Percentiles rank a stretch among this genome's conserved stretches.
Conservation (phyloP, 495 filamentous ascomycete species). For the Opeltia flavorubescens region DNA sequence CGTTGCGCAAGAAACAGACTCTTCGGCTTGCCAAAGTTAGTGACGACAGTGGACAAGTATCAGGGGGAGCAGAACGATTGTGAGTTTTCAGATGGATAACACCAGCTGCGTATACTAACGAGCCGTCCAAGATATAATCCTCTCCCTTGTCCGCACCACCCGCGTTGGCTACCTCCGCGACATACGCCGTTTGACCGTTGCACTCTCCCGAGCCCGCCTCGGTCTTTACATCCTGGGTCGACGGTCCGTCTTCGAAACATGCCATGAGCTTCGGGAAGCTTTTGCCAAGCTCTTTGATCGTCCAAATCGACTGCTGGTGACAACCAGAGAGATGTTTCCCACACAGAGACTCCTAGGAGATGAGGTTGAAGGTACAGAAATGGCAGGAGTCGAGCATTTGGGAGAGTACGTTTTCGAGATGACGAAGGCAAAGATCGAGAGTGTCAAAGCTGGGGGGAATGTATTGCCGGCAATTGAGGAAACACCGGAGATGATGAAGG, state of each 20-base stretch:
- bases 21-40: slow-evolving; percentile 81
- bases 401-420: slow-evolving; percentile 97
- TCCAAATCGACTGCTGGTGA: slow-evolving; percentile 64
- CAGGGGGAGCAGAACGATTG: slow-evolving; percentile 99
- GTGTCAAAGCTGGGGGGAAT: slow-evolving; percentile 34
- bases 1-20: slow-evolving; percentile 69
- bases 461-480: slow-evolving; percentile 27
- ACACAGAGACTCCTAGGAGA: slow-evolving; percentile 43
- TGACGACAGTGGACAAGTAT: slow-evolving; percentile 95
- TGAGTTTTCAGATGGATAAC: too few species aligned
- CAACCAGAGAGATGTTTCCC: slow-evolving; percentile 77
- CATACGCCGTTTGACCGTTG: slow-evolving; percentile 85
- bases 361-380: slow-evolving; percentile 44
- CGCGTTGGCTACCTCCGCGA: slow-evolving; percentile 89
- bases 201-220: slow-evolving; percentile 84
- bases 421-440: slow-evolving; percentile 69
- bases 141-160: slow-evolving; percentile 79
- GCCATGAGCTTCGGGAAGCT: slow-evolving; percentile 73
- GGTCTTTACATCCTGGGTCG: slow-evolving; percentile 91
- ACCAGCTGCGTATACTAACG: too few species aligned
- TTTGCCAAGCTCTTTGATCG: slow-evolving; percentile 56
- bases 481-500: slow-evolving; percentile 21
- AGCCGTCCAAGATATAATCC: slow-evolving; percentile 66
- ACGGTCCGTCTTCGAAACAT: slow-evolving; percentile 75
- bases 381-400: slow-evolving; percentile 87